Evolutionary conservation across 176 grass and related monocot species (phyloP), one percentile per base, ranked within the genome.

Genomic region (Chloris gayana): DNA sequence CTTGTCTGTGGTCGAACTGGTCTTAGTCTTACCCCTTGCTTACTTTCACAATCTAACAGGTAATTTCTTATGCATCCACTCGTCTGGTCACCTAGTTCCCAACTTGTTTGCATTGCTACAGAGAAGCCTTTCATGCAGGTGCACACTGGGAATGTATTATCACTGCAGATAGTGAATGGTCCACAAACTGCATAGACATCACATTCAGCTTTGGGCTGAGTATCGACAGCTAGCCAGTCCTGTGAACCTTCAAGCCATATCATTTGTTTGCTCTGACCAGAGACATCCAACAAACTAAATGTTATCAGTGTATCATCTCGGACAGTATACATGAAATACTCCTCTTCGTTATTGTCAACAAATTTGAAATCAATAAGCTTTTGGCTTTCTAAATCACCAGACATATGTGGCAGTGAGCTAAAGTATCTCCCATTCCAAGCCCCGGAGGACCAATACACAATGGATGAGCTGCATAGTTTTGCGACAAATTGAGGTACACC

Each of bases 111-210:
- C 10, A 4, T 13, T 5, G 10, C 57, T 60, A 60, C 11, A 9
- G 57, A 60, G 24, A 60, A 60, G 25, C 57, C 57, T 37, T 87
- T 74, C 32, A 82, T 54, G 31, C 81, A 91, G 6, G 50, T 67
- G 65, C 89, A 91, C 19, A 31, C 15, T 17, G 56, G 70, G 51
- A 59, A 35, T 3, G 22, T 32, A 15, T 47, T 69, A 14, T 76
- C 81, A 38, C 72, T 73, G 65, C 81, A 87, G 26, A 47, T 68
- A 22, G 75, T 82, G 34, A 77, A 85, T 44, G 85, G 45, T 38
- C 85, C 85, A 33, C 76, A 91, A 15, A 68, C 64, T 32, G 64
- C 76, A 25, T 74, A 82, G 26, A 78, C 81, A 58, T 81, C 76
- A 29, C 82, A 88, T 24, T 68, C 42, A 7, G 64, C 21, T 32